A percentile compares a stretch with the other conserved stretches of the same genome.
These are phyloP conservation scores for Camelina hispida DNA, from an alignment of 345 rosid species.

Conservation along the genomic window DNA sequence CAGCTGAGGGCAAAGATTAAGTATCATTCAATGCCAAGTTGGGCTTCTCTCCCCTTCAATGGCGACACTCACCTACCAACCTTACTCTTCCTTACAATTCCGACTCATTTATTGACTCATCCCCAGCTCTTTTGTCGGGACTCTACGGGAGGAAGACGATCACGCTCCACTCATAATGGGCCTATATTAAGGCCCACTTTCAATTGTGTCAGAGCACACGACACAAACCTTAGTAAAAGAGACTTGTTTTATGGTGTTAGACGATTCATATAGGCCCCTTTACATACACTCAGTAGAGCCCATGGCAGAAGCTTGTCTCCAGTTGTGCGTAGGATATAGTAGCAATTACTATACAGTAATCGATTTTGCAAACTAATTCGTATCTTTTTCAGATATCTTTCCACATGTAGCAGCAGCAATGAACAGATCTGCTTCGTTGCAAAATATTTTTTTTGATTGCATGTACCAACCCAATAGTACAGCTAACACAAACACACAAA, in stretches of 20 bases:
- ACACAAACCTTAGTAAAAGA: neutral
- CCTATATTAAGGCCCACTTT: neutral
- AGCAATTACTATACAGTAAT: neutral
- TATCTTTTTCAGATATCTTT: constrained; percentile 12
- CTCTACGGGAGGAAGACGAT: constrained; percentile 4
- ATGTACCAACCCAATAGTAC: constrained; percentile 24
- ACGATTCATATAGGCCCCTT: neutral
- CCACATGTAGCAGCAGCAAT: constrained; percentile 12
- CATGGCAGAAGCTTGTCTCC: neutral
- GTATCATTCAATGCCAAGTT: constrained; percentile 14
- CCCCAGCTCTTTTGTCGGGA: constrained; percentile 7
- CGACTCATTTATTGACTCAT: constrained; percentile 15
- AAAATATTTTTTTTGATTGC: neutral
- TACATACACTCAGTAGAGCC: neutral
- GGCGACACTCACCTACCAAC: constrained; percentile 27
- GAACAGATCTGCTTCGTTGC: constrained; percentile 24
- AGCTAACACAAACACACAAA: constrained; percentile 22
- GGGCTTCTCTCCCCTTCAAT: constrained; percentile 32
- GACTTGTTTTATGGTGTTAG: neutral
- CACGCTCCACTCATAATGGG: neutral
- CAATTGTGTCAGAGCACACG: too few species aligned
- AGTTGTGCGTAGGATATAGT: neutral
- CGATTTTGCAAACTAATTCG: neutral
- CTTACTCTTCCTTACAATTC: neutral
- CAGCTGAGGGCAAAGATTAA: neutral